Evolutionary conservation across 345 rosid species (phyloP).

Genomic region (Salix caprea): DNA sequence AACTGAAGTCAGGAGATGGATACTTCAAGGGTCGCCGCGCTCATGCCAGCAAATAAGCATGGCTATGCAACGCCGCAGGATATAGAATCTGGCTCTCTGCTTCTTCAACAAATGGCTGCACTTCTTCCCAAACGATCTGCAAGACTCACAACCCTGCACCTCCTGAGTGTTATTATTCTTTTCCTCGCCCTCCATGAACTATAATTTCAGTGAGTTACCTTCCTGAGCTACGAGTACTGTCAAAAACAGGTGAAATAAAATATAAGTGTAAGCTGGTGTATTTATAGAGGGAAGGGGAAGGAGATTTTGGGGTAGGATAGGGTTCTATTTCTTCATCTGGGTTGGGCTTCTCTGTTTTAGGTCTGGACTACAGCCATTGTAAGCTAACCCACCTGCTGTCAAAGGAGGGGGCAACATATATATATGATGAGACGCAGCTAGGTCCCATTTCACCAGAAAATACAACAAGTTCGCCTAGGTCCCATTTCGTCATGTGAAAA

Average conservation of each 20-base stretch:
- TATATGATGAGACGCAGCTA: constrained; percentile 4
- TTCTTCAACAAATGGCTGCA: constrained; percentile 75
- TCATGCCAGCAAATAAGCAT: constrained; percentile 69
- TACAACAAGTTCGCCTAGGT: background rate
- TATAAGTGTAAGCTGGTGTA: background rate
- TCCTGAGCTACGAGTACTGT: background rate
- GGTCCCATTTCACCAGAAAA: constrained; percentile 12
- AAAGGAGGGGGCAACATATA: constrained; percentile 10
- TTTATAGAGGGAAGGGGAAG: constrained; percentile 14
- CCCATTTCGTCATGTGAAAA: background rate
- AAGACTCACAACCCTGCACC: constrained; percentile 38
- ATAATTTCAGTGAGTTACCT: background rate
- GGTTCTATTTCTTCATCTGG: background rate
- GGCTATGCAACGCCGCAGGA: constrained; percentile 76
- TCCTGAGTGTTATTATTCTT: background rate
- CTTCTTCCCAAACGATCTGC: constrained; percentile 59
- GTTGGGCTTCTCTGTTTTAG: background rate
- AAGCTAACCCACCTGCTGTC: constrained; percentile 23
- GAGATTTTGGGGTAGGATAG: background rate
- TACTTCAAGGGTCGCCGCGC: background rate
- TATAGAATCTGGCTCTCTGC: constrained; percentile 71
- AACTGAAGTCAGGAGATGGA: background rate
- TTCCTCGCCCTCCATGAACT: constrained; percentile 30
- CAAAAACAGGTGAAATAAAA: constrained; percentile 1
- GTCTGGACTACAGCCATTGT: constrained; percentile 18